A percentile compares a stretch with the other conserved stretches of the same genome.
Evolutionary conservation across 768 basidiomycete species (phyloP).

Genomic region (Mycena alexandri): DNA sequence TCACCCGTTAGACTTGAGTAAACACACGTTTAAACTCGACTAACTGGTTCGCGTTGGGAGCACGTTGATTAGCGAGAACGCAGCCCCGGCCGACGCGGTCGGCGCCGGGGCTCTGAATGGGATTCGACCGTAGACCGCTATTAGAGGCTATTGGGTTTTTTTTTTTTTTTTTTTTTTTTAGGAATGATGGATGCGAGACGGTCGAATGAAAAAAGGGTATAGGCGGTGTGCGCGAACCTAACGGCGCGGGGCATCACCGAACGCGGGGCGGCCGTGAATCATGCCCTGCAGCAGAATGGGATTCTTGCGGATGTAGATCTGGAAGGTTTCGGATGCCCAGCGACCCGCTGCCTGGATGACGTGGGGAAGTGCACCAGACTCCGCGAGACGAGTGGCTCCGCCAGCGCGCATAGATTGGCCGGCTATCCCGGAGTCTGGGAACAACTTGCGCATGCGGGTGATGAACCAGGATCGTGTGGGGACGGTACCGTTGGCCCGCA

Average conservation of each 20-base stretch:
- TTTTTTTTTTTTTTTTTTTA: too few species aligned
- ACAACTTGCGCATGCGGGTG: conserved; percentile 39
- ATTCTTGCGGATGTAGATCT: conserved; percentile 59
- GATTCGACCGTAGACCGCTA: too few species aligned
- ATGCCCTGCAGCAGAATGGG: conserved; percentile 48
- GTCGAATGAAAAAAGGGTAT: conserved; percentile 2
- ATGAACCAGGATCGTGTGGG: conserved; percentile 54
- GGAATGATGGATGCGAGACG: conserved; percentile 9
- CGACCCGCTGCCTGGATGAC: conserved; percentile 53
- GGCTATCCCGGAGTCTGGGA: conserved; percentile 38
- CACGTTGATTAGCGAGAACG: too few species aligned
- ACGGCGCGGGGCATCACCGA: neutral
- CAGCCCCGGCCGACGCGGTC: too few species aligned
- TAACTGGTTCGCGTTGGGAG: too few species aligned
- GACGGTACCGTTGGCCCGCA: conserved; percentile 46
- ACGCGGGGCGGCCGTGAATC: conserved; percentile 16
- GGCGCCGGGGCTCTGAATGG: too few species aligned
- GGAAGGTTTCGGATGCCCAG: too few species aligned
- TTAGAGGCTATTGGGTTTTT: neutral
- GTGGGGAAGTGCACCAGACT: conserved; percentile 42
- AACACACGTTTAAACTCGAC: too few species aligned
- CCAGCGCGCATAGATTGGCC: conserved; percentile 58
- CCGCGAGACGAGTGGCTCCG: conserved; percentile 55
- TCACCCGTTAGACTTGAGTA: too few species aligned
- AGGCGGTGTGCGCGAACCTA: too few species aligned